phyloP scores from a whole-genome alignment of 768 basidiomycete species.

The Pleurotus cornucopiae region DNA sequence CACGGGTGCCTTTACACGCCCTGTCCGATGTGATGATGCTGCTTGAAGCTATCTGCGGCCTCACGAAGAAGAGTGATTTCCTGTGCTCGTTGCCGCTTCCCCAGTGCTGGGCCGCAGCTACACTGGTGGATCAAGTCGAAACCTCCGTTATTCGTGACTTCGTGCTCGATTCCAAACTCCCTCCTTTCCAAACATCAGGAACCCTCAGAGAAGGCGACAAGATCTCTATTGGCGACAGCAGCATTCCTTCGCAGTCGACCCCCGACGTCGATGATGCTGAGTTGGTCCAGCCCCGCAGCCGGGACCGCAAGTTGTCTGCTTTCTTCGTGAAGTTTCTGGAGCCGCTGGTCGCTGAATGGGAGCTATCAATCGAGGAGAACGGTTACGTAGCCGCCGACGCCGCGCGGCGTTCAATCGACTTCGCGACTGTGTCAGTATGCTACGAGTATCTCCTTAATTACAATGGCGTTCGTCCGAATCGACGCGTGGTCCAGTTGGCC shows the following conservation, averaged over 20 bases:
- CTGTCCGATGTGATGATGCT: slow-evolving; percentile 60
- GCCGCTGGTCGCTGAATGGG: slow-evolving; percentile 44
- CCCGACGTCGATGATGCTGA: slow-evolving; percentile 20
- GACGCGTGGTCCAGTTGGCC: slow-evolving; percentile 59
- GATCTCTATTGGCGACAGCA: slow-evolving; percentile 1
- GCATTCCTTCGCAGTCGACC: neutral
- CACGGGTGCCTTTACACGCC: slow-evolving; percentile 47
- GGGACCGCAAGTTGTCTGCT: slow-evolving; percentile 58
- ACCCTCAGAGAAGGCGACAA: neutral
- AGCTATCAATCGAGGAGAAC: slow-evolving; percentile 23
- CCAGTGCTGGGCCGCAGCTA: slow-evolving; percentile 59
- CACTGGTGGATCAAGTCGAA: slow-evolving; percentile 53
- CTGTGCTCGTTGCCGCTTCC: slow-evolving; percentile 58
- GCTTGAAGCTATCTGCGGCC: slow-evolving; percentile 60
- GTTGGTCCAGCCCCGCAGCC: slow-evolving; percentile 43
- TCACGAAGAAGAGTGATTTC: slow-evolving; percentile 41
- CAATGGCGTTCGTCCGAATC: slow-evolving; percentile 61
- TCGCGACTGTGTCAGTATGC: slow-evolving; percentile 57
- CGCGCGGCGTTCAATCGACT: slow-evolving; percentile 65
- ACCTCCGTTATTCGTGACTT: slow-evolving; percentile 66
- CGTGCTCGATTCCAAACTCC: slow-evolving; percentile 61
- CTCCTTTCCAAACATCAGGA: slow-evolving; percentile 26
- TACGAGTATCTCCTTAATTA: slow-evolving; percentile 65
- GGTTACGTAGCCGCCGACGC: slow-evolving; percentile 53
- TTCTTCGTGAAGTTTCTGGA: slow-evolving; percentile 66